These are phyloP conservation scores for Pseudoscleropodium purum DNA, from an alignment of 225 moss, liverwort and hornwort genomes.

Conservation along the genomic window DNA sequence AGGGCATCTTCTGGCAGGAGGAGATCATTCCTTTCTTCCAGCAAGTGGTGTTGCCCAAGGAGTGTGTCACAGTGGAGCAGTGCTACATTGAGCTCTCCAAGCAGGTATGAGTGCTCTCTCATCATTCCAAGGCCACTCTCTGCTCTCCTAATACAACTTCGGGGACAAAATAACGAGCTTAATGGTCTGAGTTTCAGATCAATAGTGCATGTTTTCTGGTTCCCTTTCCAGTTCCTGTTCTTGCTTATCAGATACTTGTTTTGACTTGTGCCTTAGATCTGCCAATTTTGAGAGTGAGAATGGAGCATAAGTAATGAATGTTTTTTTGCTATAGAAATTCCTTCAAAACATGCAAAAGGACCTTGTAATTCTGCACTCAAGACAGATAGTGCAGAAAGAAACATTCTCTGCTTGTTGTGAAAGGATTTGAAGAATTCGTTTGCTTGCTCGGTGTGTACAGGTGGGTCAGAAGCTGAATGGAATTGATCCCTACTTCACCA, in stretches of 20 bases:
- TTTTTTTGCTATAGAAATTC: not conserved
- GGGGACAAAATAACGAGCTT: not conserved
- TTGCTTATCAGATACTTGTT: not conserved
- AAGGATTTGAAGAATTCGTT: not conserved
- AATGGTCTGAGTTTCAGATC: not conserved
- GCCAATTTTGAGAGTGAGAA: not conserved
- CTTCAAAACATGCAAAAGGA: not conserved
- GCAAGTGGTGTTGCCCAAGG: slow-evolving; percentile 47
- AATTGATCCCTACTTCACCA: slow-evolving; percentile 34
- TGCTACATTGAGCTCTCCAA: slow-evolving; percentile 61
- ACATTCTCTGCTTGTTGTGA: not conserved
- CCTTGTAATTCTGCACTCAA: not conserved
- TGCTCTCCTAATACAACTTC: not conserved
- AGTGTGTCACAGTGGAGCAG: slow-evolving; percentile 52
- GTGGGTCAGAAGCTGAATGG: slow-evolving; percentile 38
- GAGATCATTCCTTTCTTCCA: slow-evolving; percentile 68
- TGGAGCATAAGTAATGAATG: no score
- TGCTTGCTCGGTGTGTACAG: not conserved
- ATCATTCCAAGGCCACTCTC: not conserved
- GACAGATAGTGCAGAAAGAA: no score
- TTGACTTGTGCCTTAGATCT: not conserved
- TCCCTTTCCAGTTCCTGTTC: not conserved
- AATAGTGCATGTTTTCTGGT: no score
- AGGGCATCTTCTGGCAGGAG: slow-evolving; percentile 83
- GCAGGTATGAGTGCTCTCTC: not conserved